Base-by-base conservation (phyloP, 768 basidiomycete species). In the Boletellus emodensis region DNA sequence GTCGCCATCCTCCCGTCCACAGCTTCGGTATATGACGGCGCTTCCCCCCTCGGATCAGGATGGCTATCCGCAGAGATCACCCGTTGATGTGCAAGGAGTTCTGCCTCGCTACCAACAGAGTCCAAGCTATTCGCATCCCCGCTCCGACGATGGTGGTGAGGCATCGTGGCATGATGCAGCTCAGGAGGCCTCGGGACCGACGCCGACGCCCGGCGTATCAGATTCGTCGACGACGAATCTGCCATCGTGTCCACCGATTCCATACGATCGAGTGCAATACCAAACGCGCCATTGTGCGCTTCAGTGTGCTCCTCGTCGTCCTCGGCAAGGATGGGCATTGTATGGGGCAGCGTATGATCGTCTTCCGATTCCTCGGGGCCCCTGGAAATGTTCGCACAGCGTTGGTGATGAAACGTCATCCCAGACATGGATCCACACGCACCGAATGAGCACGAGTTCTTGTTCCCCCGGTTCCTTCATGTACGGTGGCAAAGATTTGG, bases 401-500 rank as follows among this genome's bases (percentile, higher is more conserved):
- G 30, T 44, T 38, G 20, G 36, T 24, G 33, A 48, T 30, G 28
- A 52, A 30, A 22, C 36, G 24, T 32, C n/a, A 18, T 7, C n/a
- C 6, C n/a, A n/a, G 18, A 11, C 38, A 37, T 30, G 6, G n/a
- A 15, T 30, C 30, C 20, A 40, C 24, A 47, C 72, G 55, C 52
- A 79, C 78, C 76, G 65, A 39, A 68, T 72, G 45, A 92, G 81
- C 6, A 92, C 90, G 26, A 92, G 74, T 63, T 92, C 90, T 35
- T 84, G 75, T 42, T 90, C 90, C 14, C 88, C 89, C 0, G 90
- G 87, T 53, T 92, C 89, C 67, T 90, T 90, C 72, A 80, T 87
- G 58, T 92, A 92, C 26, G 76, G 80, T 6, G 90, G 90, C 28
- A 92, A 64, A 6, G 85, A 89, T 26, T 77, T 80, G 8, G 87